Evolutionary conservation across 306 rosid genomes (phyloP), one percentile per base, ranked within the genome.

Genomic region (Glycine tomentella): DNA sequence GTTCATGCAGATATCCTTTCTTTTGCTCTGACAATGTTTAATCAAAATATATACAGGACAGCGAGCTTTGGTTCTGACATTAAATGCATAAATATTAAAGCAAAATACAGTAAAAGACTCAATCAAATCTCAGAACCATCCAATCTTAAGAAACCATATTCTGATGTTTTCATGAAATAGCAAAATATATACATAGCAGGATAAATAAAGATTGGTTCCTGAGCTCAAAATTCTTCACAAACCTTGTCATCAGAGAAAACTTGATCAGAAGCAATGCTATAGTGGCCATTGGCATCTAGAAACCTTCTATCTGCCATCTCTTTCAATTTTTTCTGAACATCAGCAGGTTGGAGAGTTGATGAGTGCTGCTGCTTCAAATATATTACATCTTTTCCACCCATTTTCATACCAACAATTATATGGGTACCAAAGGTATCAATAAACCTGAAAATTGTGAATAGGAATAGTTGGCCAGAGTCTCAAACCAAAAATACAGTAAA

Each of bases 341-440:
- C 97, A 62, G 92, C 90, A 62, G 95, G 94, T 87, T 95, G 97
- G 77, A 95, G 91, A 84, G 86, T 80, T 64, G 99, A 93, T 67
- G 94, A 87, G 85, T 90, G 99, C 88, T 91, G 97, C 86, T 95
- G 99, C 91, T 93, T 95, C 91, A 95, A 79, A 84, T 90, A 95
- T 86, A 95, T 91, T 79, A 90, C 94, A 87, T 95, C 99, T 87
- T 93, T 95, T 77, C 99, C 99, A 13, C 99, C 99, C 97, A 95
- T 95, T 87, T 91, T 95, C 87, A 95, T 85, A 69, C 98, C 93
- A 87, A 93, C 99, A 85, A 93, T 90, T 68, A 95, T 87, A 85
- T 93, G 99, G 65, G 99, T 95, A 75, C 99, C 99, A 81, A 90
- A 93, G 69, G 88, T 89, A n/a, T 91, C 90, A 78, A 95, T 93